Evolutionary conservation across 2,329 filamentous ascomycete species (phyloP), one percentile per base, ranked within the genome.

Genomic region (Lecanicillium sp.): DNA sequence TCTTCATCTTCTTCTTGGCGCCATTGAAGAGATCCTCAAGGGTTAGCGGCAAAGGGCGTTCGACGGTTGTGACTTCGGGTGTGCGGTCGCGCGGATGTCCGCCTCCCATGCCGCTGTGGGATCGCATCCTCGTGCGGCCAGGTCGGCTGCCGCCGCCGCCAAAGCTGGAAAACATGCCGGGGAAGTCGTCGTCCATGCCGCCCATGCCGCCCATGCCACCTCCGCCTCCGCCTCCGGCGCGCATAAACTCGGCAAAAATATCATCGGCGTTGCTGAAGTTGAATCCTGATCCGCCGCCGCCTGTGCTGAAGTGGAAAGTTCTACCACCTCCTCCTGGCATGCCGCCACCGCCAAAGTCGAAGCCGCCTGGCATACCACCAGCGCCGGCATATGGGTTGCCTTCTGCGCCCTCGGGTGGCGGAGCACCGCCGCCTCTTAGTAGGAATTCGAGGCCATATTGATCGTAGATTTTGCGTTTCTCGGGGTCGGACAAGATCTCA

Each of bases 381-480:
- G 65, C 73, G 13, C 72, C 73, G 7, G 72, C 76, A 51, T 78
- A 82, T 11, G 79, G 75, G 50, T 79, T 79, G 29, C 71, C 73
- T 9, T 55, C 68, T 3, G 52, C 65, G 37, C 71, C 71, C 17
- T 71, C 72, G 7, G 82, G 75, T 9, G 84, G 77, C 25, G 86
- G 79, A 8, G 77, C 68, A 36, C 74, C 70, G 20, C 87, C 88
- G 35, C 89, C 89, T 36, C 84, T 82, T 22, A 94, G 72, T 37
- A 98, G 74, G 66, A 90, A 95, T 54, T 97, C 92, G 45, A 97
- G 81, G 46, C 92, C 92, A 62, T 82, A 96, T 58, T 90, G 82
- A 60, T 98, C 92, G 60, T 98, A 98, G 30, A 82, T 81, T 63
- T 94, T 92, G 55, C 92, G 84, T 67, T 97, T 98, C 59, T 97